Evolutionary conservation across 768 basidiomycete genomes (phyloP).

Genomic region (Lactifluus pinguis): DNA sequence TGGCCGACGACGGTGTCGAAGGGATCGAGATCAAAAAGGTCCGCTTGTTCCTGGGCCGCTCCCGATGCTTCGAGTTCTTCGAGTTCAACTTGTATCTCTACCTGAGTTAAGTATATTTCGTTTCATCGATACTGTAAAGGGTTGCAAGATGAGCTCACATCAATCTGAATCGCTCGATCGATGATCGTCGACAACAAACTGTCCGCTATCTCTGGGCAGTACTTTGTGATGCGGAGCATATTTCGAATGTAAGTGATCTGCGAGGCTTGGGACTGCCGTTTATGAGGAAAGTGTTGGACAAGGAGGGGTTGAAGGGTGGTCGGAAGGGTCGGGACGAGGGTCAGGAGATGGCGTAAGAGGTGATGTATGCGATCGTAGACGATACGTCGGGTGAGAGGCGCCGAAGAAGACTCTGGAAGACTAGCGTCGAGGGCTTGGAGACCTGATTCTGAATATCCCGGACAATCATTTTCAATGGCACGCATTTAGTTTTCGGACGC

Average conservation of each 20-base stretch:
- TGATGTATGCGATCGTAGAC: conserved; percentile 83
- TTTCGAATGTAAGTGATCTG: conserved; percentile 92
- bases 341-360: conserved; percentile 78
- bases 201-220: conserved; percentile 82
- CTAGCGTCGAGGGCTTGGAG: conserved; percentile 50
- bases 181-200: conserved; percentile 80
- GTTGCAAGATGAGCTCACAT: conserved; percentile 38
- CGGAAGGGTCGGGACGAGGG: conserved; percentile 85
- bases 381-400: conserved; percentile 67
- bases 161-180: conserved; percentile 92
- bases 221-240: conserved; percentile 68
- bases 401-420: conserved; percentile 53
- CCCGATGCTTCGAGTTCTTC: conserved; percentile 80
- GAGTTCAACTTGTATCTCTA: conserved; percentile 93
- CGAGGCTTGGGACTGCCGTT: conserved; percentile 68
- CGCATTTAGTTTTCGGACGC: conserved; percentile 26
- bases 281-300: conserved; percentile 83
- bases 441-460: conserved; percentile 50
- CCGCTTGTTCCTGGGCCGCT: conserved; percentile 37
- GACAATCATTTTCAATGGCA: conserved; percentile 6
- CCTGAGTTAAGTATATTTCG: conserved; percentile 35
- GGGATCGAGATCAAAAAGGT: conserved; percentile 70
- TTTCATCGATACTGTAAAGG: background rate
- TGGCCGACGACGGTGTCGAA: conserved; percentile 81
- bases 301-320: conserved; percentile 81